Base-by-base conservation (phyloP, 148 eudicot genomes). In the Selenicereus undatus region DNA sequence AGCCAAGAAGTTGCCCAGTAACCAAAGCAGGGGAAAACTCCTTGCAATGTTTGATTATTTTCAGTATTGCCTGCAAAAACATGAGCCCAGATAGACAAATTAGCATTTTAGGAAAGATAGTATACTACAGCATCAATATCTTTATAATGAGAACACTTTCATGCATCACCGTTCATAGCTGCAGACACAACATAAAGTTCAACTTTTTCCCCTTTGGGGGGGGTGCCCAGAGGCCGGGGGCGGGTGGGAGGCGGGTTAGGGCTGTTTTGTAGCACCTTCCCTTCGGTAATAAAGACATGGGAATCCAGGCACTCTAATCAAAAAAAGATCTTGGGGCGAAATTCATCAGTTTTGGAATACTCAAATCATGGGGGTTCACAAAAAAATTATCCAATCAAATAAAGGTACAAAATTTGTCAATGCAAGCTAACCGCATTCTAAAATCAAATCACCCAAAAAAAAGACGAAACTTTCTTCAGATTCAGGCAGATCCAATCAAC, bases 11-110 rank as follows among this genome's bases (percentile, higher is more conserved):
- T 62, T 96, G 99, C 64, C 99, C 99, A 11, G 98, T 96, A 42
- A 96, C 99, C 60, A 91, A 86, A 82, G 97, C 88, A 2, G 98
- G 98, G 27, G 96, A 90, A 83, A 96, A 94, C 86, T 96, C 99
- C 83, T 91, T 91, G 92, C 99, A 96, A 82, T 96, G 99, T 60
- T 96, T 96, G 78, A 96, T 94, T 45, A 94, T 93, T 89, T 96
- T 96, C 78, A 96, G 73, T 73, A 96, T 88, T 81, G 90, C 99
- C 99, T 96, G 87, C 75, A 58, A 58, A 77, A 76, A 81, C 32
- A 32, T 52, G 73, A 17, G 73, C 45, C 48, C 48, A 51, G 8
- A n/a, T 56, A 26, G 9, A 43, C 14, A 54, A 32, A 54, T 75
- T n/a, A 78, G 32, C 22, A 21, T 35, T 12, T 56, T 17, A 9